Percentiles rank a stretch among this genome's conserved stretches.
Evolutionary conservation across 2,329 filamentous ascomycete genomes (phyloP).

Genomic region (Trichoderma breve): DNA sequence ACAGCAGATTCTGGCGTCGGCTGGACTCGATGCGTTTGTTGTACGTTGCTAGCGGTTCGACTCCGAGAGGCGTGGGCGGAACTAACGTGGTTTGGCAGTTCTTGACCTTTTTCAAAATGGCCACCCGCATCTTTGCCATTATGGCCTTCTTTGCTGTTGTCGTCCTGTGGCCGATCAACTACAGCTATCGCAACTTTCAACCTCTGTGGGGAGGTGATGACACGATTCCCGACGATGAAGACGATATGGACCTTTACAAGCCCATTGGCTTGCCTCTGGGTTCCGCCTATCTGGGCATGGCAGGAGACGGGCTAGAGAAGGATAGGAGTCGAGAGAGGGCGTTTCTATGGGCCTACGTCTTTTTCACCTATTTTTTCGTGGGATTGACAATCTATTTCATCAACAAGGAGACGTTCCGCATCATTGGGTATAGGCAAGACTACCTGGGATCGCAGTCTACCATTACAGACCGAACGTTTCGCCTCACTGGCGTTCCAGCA

Average conservation of each 20-base stretch:
- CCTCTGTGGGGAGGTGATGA: background rate
- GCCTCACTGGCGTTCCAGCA: constrained; percentile 80
- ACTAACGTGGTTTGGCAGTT: constrained; percentile 50
- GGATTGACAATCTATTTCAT: constrained; percentile 78
- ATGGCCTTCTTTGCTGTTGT: constrained; percentile 78
- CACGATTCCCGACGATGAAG: constrained; percentile 3
- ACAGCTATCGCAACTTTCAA: constrained; percentile 48
- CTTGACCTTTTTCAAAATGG: constrained; percentile 92
- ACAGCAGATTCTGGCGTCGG: constrained; percentile 83
- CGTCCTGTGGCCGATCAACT: constrained; percentile 84
- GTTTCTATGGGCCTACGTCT: constrained; percentile 88
- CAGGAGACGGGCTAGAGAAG: constrained; percentile 35
- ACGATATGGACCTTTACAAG: constrained; percentile 5
- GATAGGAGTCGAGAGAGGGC: constrained; percentile 35
- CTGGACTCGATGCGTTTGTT: constrained; percentile 92
- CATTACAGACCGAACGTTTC: constrained; percentile 92
- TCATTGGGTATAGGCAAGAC: constrained; percentile 82
- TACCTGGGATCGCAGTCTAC: constrained; percentile 93
- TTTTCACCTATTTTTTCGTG: constrained; percentile 94
- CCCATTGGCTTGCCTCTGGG: constrained; percentile 23
- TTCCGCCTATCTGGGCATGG: constrained; percentile 18
- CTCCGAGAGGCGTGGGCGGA: background rate
- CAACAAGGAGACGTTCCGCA: constrained; percentile 75
- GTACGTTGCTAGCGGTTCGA: constrained; percentile 45
- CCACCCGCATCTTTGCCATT: constrained; percentile 75